Conservation (phyloP, 176 grass and related monocot species). For the Puya raimondii region DNA sequence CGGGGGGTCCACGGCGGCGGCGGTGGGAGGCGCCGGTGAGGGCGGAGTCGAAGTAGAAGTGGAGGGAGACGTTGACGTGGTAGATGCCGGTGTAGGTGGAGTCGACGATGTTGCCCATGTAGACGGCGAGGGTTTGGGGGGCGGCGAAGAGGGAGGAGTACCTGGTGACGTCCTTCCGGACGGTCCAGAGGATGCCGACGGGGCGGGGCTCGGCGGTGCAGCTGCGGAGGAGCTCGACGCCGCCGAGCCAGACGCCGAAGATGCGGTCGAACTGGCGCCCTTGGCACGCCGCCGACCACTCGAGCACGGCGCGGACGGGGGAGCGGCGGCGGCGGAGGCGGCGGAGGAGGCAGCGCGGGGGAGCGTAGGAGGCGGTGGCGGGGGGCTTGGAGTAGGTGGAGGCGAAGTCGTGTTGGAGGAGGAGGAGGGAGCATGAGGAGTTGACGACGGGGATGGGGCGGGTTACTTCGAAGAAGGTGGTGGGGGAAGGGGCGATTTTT, state of each 20-base stretch:
- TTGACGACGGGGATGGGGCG: slow-evolving; percentile 40
- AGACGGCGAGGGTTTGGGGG: slow-evolving; percentile 45
- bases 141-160: slow-evolving; percentile 59
- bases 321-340: slow-evolving; percentile 10
- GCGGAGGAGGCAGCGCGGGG: slow-evolving; percentile 32
- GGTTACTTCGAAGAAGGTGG: slow-evolving; percentile 56
- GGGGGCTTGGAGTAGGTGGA: slow-evolving; percentile 49
- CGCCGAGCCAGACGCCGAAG: slow-evolving; percentile 70
- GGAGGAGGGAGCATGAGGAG: slow-evolving; percentile 40
- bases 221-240: slow-evolving; percentile 63
- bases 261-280: slow-evolving; percentile 61
- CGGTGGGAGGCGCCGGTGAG: neutral
- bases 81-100: slow-evolving; percentile 54
- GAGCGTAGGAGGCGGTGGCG: slow-evolving; percentile 34
- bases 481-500: slow-evolving; percentile 14
- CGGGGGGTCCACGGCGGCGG: slow-evolving; percentile 8
- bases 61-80: slow-evolving; percentile 57
- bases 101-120: slow-evolving; percentile 69
- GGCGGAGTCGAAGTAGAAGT: slow-evolving; percentile 54
- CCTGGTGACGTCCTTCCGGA: slow-evolving; percentile 59
- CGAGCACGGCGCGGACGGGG: slow-evolving; percentile 46
- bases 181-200: slow-evolving; percentile 39
- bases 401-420: slow-evolving; percentile 54
- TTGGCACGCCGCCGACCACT: slow-evolving; percentile 56
- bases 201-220: slow-evolving; percentile 44